Conservation (phyloP, 139 green algal species). For the Gonium pectorale region DNA sequence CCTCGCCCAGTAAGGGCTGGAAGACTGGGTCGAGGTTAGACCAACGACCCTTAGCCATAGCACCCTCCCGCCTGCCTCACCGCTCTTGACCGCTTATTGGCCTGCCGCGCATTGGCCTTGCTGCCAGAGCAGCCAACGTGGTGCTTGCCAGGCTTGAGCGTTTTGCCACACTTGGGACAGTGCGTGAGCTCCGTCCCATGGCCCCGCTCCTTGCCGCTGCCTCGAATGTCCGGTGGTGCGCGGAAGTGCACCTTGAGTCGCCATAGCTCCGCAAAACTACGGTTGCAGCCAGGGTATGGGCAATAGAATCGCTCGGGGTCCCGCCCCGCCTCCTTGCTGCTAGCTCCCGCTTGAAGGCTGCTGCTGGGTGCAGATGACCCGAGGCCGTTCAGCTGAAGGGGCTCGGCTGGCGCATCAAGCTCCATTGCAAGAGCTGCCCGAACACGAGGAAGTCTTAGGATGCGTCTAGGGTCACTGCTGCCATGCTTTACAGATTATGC, state of each 20-base stretch:
- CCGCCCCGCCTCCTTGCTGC: neutral
- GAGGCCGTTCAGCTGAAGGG: neutral
- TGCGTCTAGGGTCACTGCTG: no score
- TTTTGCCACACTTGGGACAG: conserved; percentile 86
- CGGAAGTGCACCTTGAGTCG: conserved; percentile 83
- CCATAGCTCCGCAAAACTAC: conserved; percentile 89
- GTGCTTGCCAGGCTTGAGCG: conserved; percentile 87
- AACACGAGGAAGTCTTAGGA: no score
- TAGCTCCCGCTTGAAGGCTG: neutral
- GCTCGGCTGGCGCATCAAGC: conserved; percentile 5
- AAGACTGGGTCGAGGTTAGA: neutral
- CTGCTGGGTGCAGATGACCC: neutral
- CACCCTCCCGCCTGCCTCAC: conserved; percentile 28
- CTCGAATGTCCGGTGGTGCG: conserved; percentile 82
- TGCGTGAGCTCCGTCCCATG: conserved; percentile 85
- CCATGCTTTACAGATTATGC: no score
- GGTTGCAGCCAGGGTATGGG: conserved; percentile 75
- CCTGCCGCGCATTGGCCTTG: conserved; percentile 50
- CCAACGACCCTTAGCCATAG: neutral
- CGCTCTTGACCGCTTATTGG: conserved; percentile 47
- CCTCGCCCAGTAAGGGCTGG: no score
- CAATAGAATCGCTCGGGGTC: conserved; percentile 48
- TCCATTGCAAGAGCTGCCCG: neutral
- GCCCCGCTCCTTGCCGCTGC: conserved; percentile 86
- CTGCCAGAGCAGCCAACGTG: conserved; percentile 85